Conservation (phyloP, 2,329 filamentous ascomycete species). For the Paracoccidioides lutzii region DNA sequence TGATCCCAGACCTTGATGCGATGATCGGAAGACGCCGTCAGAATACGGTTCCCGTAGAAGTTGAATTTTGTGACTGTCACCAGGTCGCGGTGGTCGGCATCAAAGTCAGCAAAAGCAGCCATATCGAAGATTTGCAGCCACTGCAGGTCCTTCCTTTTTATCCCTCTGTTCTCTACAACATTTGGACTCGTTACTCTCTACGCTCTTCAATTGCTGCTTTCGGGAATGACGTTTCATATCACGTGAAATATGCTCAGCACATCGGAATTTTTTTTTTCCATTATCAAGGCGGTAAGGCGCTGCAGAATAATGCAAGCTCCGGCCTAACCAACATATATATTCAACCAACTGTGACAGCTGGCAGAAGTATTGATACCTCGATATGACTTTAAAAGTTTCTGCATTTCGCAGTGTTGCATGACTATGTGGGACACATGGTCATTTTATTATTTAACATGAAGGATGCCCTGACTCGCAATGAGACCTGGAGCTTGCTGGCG, state of each 20-base stretch:
- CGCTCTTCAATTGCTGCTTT: not conserved
- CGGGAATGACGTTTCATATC: conserved; percentile 1
- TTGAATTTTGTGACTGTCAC: conserved; percentile 83
- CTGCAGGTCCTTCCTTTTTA: not conserved
- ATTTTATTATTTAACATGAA: conserved; percentile 19
- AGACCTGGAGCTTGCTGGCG: conserved; percentile 46
- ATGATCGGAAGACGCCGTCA: conserved; percentile 83
- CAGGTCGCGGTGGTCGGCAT: conserved; percentile 44
- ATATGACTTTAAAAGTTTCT: not conserved
- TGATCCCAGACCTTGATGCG: conserved; percentile 83
- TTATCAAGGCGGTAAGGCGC: not conserved
- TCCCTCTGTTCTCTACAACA: not conserved
- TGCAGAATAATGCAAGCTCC: not conserved
- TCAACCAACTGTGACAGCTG: not conserved
- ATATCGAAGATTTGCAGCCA: conserved; percentile 11
- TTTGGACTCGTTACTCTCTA: not conserved
- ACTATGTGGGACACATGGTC: not conserved
- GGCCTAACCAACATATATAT: not conserved
- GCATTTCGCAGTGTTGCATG: not conserved
- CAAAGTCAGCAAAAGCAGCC: conserved; percentile 31
- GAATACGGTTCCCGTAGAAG: conserved; percentile 79
- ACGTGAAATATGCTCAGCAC: not conserved
- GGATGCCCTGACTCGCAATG: conserved; percentile 36
- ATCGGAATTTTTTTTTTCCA: not conserved
- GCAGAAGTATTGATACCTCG: not conserved